Evolutionary conservation across 1,139 yeast species (phyloP).

Genomic region (Geotrichum klebahnii): DNA sequence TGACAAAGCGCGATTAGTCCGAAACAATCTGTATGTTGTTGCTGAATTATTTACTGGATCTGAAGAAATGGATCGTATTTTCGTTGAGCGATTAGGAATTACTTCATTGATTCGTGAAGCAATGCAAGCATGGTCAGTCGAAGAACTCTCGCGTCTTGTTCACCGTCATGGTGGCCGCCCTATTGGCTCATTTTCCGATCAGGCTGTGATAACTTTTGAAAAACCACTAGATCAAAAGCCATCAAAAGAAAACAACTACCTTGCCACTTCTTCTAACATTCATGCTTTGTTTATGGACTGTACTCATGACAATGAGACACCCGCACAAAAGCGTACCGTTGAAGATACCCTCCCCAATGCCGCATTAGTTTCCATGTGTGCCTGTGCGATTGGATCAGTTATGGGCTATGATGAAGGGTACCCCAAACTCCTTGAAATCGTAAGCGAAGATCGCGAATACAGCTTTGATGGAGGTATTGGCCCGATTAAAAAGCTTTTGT

Average conservation of each 20-base stretch:
- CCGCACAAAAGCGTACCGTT: slow-evolving; percentile 81
- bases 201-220: slow-evolving; percentile 30
- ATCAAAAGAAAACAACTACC: slow-evolving; percentile 35
- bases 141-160: slow-evolving; percentile 78
- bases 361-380: slow-evolving; percentile 87
- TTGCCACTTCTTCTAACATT: slow-evolving; percentile 64
- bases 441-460: slow-evolving; percentile 68
- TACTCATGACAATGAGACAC: slow-evolving; percentile 92
- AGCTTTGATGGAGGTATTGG: slow-evolving; percentile 68
- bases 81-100: slow-evolving; percentile 85
- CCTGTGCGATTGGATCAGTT: slow-evolving; percentile 91
- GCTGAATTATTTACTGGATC: slow-evolving; percentile 94
- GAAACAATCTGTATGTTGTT: slow-evolving; percentile 84
- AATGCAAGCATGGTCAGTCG: slow-evolving; percentile 91
- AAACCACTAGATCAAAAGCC: slow-evolving; percentile 20
- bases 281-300: slow-evolving; percentile 97
- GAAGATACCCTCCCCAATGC: slow-evolving; percentile 95
- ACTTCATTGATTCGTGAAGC: slow-evolving; percentile 90
- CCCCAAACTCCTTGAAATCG: slow-evolving; percentile 76
- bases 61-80: slow-evolving; percentile 81
- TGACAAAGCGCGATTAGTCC: slow-evolving; percentile 80
- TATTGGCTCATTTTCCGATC: slow-evolving; percentile 67
- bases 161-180: slow-evolving; percentile 95
- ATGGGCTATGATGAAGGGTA: slow-evolving; percentile 92
- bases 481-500: slow-evolving; percentile 56